These are phyloP conservation scores for Haplosporangium sp. DNA, from an alignment of 371 early-diverging fungal species.

Conservation along the genomic window DNA sequence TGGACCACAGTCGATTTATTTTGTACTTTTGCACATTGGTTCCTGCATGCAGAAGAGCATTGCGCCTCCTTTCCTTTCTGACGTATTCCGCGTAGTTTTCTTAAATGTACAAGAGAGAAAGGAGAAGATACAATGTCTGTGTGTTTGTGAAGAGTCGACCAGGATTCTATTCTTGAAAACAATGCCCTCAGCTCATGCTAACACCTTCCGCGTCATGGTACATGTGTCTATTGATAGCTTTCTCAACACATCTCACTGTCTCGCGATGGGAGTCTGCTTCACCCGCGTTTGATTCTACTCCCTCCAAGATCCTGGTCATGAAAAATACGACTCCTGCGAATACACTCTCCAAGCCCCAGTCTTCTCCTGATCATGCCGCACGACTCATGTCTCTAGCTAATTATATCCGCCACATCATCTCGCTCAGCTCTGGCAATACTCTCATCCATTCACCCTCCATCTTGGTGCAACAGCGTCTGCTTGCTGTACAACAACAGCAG, in stretches of 20 bases:
- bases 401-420: constrained; percentile 52
- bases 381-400: constrained; percentile 47
- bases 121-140: too few species aligned
- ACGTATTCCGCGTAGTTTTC: too few species aligned
- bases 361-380: constrained; percentile 16
- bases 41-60: too few species aligned
- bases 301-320: not conserved
- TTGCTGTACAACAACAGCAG: constrained; percentile 1
- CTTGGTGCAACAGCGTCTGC: constrained; percentile 9
- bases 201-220: not conserved
- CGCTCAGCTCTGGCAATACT: constrained; percentile 32
- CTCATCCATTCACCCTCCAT: constrained; percentile 18
- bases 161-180: not conserved
- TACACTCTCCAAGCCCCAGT: not conserved
- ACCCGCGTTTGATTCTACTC: not conserved
- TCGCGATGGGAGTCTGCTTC: constrained; percentile 45
- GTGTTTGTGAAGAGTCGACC: too few species aligned
- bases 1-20: too few species aligned
- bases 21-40: too few species aligned
- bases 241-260: constrained; percentile 44
- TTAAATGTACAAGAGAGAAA: too few species aligned
- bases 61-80: too few species aligned
- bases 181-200: not conserved
- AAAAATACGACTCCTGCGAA: not conserved
- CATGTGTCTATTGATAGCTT: constrained; percentile 30